These are phyloP conservation scores for Cladophialophora exuberans DNA, from an alignment of 2,329 filamentous ascomycete species.

Conservation along the genomic window DNA sequence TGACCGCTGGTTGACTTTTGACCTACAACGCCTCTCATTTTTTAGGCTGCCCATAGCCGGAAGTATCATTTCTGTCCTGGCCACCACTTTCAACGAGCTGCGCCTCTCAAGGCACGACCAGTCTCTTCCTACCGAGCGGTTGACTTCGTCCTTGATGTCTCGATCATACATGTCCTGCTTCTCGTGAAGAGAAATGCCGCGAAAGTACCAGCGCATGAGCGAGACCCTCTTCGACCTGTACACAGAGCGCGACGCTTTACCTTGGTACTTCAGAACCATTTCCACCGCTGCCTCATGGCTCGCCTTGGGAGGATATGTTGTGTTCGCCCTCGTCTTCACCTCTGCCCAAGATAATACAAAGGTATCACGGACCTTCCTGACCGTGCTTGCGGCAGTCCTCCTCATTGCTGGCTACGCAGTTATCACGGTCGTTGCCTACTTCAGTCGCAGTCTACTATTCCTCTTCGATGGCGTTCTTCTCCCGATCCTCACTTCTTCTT, in stretches of 20 bases:
- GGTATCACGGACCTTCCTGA: constrained; percentile 19
- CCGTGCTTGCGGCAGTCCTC: constrained; percentile 22
- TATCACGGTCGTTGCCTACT: constrained; percentile 23
- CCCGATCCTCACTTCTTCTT: constrained; percentile 29
- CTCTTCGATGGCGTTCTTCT: constrained; percentile 30
- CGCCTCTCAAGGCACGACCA: neutral
- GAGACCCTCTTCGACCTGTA: constrained; percentile 33
- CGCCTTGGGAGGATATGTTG: constrained; percentile 30
- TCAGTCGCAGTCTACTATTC: constrained; percentile 30
- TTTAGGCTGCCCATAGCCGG: neutral
- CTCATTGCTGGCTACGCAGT: constrained; percentile 27
- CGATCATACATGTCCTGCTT: neutral
- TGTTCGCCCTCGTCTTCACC: constrained; percentile 32
- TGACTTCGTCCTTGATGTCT: constrained; percentile 15
- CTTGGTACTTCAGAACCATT: constrained; percentile 28
- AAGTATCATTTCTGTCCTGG: neutral
- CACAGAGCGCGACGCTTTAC: constrained; percentile 30
- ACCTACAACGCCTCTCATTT: neutral
- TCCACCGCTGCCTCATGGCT: constrained; percentile 31
- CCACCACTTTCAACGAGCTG: constrained; percentile 1
- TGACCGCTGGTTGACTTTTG: neutral
- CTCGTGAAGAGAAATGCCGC: constrained; percentile 24
- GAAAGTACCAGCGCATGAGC: constrained; percentile 24
- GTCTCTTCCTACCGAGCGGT: neutral
- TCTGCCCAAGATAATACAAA: constrained; percentile 25